Evolutionary conservation across 108 stramenopile species (phyloP).

Genomic region (Parmales sp.): DNA sequence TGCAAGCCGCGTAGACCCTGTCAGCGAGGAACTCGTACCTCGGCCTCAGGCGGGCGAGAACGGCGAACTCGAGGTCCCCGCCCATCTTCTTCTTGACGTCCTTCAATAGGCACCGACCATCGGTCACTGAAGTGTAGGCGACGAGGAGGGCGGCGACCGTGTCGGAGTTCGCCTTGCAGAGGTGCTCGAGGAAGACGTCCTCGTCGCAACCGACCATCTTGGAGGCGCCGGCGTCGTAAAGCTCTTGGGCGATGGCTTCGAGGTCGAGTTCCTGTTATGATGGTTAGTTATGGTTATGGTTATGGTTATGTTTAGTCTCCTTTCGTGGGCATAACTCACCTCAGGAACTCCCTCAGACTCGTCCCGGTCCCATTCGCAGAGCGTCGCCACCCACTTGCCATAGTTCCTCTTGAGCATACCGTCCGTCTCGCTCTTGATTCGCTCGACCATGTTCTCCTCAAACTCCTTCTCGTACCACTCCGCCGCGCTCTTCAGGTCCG

Average conservation of each 20-base stretch:
- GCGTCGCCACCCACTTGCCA: constrained; percentile 7
- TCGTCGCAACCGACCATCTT: constrained; percentile 7
- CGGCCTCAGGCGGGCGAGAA: background rate
- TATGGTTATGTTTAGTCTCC: too few relatives aligned
- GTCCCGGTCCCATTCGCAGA: constrained; percentile 11
- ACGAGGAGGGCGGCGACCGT: background rate
- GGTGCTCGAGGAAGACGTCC: constrained; percentile 9
- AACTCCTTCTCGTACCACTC: background rate
- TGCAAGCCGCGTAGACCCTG: background rate
- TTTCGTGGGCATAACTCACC: too few relatives aligned
- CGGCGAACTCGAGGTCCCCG: constrained; percentile 4
- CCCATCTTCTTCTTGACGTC: constrained; percentile 11
- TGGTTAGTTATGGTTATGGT: background rate
- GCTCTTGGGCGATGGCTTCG: background rate
- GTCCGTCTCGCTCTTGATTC: constrained; percentile 11
- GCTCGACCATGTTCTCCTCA: constrained; percentile 1
- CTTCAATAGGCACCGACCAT: background rate
- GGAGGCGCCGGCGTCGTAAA: constrained; percentile 9
- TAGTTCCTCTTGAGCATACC: constrained; percentile 8
- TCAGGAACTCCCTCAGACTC: constrained; percentile 6
- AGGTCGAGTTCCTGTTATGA: background rate
- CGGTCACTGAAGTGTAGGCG: constrained; percentile 1
- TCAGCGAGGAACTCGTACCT: constrained; percentile 8
- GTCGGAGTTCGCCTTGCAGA: background rate
- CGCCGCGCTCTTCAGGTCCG: background rate